These are phyloP conservation scores for Phoma sp. DNA, from an alignment of 2,329 filamentous ascomycete species.

Conservation along the genomic window DNA sequence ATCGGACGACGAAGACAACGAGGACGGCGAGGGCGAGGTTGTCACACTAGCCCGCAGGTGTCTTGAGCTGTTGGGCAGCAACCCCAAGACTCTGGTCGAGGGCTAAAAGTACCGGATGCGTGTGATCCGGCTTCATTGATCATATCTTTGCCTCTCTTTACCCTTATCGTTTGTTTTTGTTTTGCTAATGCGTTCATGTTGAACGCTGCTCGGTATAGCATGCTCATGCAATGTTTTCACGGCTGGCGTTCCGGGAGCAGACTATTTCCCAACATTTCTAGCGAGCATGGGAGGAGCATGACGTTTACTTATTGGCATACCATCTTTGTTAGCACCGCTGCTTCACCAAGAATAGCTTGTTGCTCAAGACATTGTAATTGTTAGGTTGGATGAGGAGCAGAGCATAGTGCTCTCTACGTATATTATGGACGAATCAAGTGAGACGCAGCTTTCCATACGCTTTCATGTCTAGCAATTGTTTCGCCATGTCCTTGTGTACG, in stretches of 20 bases:
- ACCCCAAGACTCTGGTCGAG: conserved; percentile 82
- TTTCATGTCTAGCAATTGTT: background rate
- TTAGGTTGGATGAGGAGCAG: conserved; percentile 26
- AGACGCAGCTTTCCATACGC: background rate
- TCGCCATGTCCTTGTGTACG: too few species aligned
- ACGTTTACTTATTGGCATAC: conserved; percentile 43
- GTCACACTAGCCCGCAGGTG: conserved; percentile 90
- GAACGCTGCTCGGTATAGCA: conserved; percentile 27
- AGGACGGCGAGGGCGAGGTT: conserved; percentile 92
- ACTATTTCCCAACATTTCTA: conserved; percentile 45
- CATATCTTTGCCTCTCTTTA: conserved; percentile 29
- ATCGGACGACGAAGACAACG: conserved; percentile 83
- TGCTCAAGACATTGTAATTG: conserved; percentile 34
- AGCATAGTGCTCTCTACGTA: conserved; percentile 8
- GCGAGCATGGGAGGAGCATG: conserved; percentile 51
- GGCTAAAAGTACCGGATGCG: conserved; percentile 58
- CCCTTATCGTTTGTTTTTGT: conserved; percentile 33
- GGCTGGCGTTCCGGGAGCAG: conserved; percentile 41
- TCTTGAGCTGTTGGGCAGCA: conserved; percentile 82
- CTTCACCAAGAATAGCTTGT: conserved; percentile 15
- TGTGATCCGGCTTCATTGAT: conserved; percentile 34
- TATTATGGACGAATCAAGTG: conserved; percentile 12
- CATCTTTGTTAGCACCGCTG: conserved; percentile 33
- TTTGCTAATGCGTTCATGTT: conserved; percentile 37
- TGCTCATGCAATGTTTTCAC: conserved; percentile 28